Base-by-base conservation (phyloP, 2,329 filamentous ascomycete species). In the Exophiala xenobiotica region DNA sequence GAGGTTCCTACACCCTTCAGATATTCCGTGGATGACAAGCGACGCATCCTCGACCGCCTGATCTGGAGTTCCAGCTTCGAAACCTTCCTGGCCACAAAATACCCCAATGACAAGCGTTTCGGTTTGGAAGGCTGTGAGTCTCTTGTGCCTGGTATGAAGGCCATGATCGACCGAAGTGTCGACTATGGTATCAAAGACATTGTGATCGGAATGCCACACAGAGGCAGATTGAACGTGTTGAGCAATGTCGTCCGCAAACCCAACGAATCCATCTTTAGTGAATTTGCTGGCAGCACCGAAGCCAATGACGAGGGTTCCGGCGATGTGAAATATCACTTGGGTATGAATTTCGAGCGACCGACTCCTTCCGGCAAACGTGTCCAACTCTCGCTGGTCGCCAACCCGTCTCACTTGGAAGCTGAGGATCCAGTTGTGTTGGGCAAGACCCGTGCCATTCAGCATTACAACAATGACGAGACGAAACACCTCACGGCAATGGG, bases 41-140 rank as follows among this genome's bases (percentile, higher is more conserved):
- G 93, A 67, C 85, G 93, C 62, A 96, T 99, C 63, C 81, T 99
- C 61, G 93, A 99, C 75, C 89, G 93, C 67, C 79, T 99, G 60
- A 99, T 99, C 72, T 99, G 93, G 93, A 92, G 89, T 70, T 95
- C 91, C 59, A 96, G 90, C 74, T 99, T 99, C 71, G 93, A 99
- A 77, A 77, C 84, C 54, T 99, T 99, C 81, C 78, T 95, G 62
- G 86, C 93, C 51, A 96, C 90, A 53, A 99, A 99, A 74, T 97
- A 96, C 74, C 93, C 93, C 71, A 99, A 99, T 74, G 93, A 99
- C 77, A 99, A 99, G 82, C 89, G 93, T 68, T 99, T 99, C 73
- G 93, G 93, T 75, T 83, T 99, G 22, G 93, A 99, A 76, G 93
- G 93, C 68, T 95, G 91, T 67, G 93, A 99, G 74, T 92, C 90